These are phyloP conservation scores for Yamadazyma diospyri DNA, from an alignment of 1,139 yeast genomes.

Conservation along the genomic window DNA sequence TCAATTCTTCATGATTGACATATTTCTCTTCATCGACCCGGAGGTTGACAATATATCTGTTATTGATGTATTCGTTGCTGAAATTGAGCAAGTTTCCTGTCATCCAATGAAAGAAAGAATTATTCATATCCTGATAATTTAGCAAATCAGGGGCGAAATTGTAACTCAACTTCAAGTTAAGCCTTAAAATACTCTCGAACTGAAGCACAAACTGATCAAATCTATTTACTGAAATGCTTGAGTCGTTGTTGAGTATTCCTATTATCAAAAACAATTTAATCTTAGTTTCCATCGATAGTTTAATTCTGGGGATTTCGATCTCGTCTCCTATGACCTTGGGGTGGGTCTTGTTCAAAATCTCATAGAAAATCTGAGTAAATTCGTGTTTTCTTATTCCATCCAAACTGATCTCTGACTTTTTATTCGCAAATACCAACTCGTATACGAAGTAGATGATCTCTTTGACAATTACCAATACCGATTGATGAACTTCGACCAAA, in stretches of 20 bases:
- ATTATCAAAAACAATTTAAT: constrained; percentile 23
- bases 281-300: constrained; percentile 28
- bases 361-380: constrained; percentile 21
- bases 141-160: constrained; percentile 30
- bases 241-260: constrained; percentile 20
- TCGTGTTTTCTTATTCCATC: constrained; percentile 12
- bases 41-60: constrained; percentile 8
- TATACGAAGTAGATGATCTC: constrained; percentile 25
- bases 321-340: constrained; percentile 14
- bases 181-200: constrained; percentile 9
- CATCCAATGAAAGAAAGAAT: constrained; percentile 41
- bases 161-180: constrained; percentile 27
- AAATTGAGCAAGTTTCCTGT: constrained; percentile 24
- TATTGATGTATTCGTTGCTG: constrained; percentile 12
- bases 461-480: constrained; percentile 22
- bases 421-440: constrained; percentile 13
- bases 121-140: constrained; percentile 22
- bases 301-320: constrained; percentile 18
- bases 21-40: constrained; percentile 5
- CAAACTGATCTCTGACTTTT: neutral
- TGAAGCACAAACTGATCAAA: constrained; percentile 10
- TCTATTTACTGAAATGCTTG: constrained; percentile 3
- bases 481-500: constrained; percentile 14
- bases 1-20: constrained; percentile 8
- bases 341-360: constrained; percentile 23